phyloP scores from a whole-genome alignment of 2,329 filamentous ascomycete genomes.

The Aspergillus ibericus region DNA sequence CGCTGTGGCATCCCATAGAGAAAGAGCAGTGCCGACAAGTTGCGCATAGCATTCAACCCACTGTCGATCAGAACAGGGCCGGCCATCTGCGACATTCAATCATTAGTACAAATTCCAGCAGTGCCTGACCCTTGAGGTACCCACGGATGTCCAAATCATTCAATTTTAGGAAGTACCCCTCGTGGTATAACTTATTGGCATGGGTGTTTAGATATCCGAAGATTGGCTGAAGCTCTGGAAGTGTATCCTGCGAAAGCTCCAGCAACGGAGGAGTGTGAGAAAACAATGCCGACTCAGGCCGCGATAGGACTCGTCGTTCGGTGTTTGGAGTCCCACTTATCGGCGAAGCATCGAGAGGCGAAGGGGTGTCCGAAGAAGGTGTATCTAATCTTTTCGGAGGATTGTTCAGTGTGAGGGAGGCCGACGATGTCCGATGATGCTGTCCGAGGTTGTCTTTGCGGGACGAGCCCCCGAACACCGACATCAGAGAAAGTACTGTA shows the following conservation, averaged over 20 bases:
- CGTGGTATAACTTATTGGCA: slow-evolving; percentile 93
- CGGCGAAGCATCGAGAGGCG: slow-evolving; percentile 39
- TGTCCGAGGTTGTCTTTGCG: slow-evolving; percentile 36
- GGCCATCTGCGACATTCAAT: slow-evolving; percentile 64
- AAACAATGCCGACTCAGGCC: slow-evolving; percentile 83
- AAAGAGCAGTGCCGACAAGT: slow-evolving; percentile 90
- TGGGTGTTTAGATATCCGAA: slow-evolving; percentile 94
- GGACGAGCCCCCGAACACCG: slow-evolving; percentile 48
- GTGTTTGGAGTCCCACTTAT: slow-evolving; percentile 44
- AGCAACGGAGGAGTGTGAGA: slow-evolving; percentile 82
- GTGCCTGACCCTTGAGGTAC: slow-evolving; percentile 39
- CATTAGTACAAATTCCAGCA: slow-evolving; percentile 30
- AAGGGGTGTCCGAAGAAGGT: slow-evolving; percentile 38
- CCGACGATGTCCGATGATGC: slow-evolving; percentile 27
- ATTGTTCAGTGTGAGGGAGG: slow-evolving; percentile 21
- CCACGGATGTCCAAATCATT: slow-evolving; percentile 90
- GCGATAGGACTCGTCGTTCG: slow-evolving; percentile 55
- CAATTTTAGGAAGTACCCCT: slow-evolving; percentile 95
- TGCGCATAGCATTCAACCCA: slow-evolving; percentile 98
- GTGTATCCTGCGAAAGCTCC: slow-evolving; percentile 79
- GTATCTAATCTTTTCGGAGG: slow-evolving; percentile 31
- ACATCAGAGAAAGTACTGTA: slow-evolving; percentile 84
- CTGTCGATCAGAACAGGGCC: slow-evolving; percentile 77
- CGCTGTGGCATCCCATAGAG: slow-evolving; percentile 91
- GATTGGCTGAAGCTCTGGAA: slow-evolving; percentile 90